Evolutionary conservation across 805 yeast species (phyloP), one percentile per base, ranked within the genome.

Genomic region (Candida glaebosa): DNA sequence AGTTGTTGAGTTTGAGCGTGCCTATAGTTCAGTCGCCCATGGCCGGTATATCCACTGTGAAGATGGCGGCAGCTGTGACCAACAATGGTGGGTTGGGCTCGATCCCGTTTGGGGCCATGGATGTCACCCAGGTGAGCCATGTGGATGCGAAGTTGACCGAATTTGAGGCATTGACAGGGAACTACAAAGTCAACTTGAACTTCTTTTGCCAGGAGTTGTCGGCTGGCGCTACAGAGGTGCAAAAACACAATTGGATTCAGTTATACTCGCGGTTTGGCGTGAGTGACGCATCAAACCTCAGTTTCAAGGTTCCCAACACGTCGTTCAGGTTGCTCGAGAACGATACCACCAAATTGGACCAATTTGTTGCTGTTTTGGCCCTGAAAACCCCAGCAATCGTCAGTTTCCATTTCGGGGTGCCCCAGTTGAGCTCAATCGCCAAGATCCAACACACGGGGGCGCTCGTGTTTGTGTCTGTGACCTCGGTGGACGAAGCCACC

Each of bases 1-100:
- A 51, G 18, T 37, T 40, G 16, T 48, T 70, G 17, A 68, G 63
- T 3, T 43, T 69, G n/a, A 60, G 50, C 34, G 53, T 53, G 40
- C 81, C 79, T 3, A 58, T 79, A 3, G 57, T 79, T 26, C 82
- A 76, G 50, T 69, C 83, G 0, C 83, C 84, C 16, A 78, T 79
- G 83, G 82, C 83, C 1, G 82, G 82, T 1, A 67, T 76, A 2
- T 61, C 75, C 10, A 74, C 77, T 1, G 58, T 67, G 1, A 53
- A 57, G 22, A 49, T 78, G 42, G 80, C 80, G 1, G 64, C 72
- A 1, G 62, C 61, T 1, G 68, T 74, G 1, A 54, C 69, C 3
- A 54, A 57, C 7, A 47, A 50, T 5, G 83, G 83, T 0, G 79
- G 73, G 1, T 38, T 79, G n/a, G 84, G 81, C 0, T 71, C 81